phyloP scores from a whole-genome alignment of 805 yeast genomes.

The Priceomyces medius region DNA sequence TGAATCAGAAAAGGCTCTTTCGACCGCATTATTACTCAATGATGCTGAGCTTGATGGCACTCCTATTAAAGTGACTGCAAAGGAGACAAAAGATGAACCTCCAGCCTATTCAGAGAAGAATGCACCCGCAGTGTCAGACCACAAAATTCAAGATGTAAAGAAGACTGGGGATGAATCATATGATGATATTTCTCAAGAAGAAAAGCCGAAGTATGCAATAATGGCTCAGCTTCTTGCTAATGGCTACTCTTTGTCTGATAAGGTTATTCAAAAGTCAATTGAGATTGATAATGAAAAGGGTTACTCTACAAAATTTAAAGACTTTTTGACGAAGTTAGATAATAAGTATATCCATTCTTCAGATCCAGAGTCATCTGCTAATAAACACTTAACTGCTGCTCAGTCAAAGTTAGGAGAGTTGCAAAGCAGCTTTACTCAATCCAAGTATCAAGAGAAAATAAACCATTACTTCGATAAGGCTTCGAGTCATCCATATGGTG shows the following conservation, averaged over 20 bases:
- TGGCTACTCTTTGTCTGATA: constrained; percentile 70
- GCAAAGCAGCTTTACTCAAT: constrained; percentile 31
- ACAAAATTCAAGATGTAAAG: constrained; percentile 17
- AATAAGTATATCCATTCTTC: constrained; percentile 56
- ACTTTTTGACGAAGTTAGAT: constrained; percentile 56
- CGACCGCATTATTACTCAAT: constrained; percentile 67
- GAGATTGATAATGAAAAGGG: constrained; percentile 68
- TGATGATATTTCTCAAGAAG: constrained; percentile 67
- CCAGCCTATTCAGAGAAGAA: constrained; percentile 12
- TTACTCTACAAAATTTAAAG: constrained; percentile 52
- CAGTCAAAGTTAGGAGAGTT: constrained; percentile 43
- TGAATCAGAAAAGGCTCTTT: constrained; percentile 57
- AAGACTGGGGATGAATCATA: constrained; percentile 29
- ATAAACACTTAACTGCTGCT: constrained; percentile 32
- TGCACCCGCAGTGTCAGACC: constrained; percentile 14
- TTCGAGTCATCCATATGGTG: constrained; percentile 50
- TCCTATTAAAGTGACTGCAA: constrained; percentile 44
- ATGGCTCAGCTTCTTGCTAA: constrained; percentile 72
- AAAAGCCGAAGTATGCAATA: constrained; percentile 72
- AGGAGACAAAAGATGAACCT: constrained; percentile 9
- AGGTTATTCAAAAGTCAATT: constrained; percentile 57
- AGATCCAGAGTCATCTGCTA: constrained; percentile 47
- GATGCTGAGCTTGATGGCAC: constrained; percentile 72
- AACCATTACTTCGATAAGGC: constrained; percentile 49
- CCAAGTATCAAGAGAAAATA: constrained; percentile 31